phyloP scores from a whole-genome alignment of 2,329 filamentous ascomycete species.

The Boeremia lycopersici region DNA sequence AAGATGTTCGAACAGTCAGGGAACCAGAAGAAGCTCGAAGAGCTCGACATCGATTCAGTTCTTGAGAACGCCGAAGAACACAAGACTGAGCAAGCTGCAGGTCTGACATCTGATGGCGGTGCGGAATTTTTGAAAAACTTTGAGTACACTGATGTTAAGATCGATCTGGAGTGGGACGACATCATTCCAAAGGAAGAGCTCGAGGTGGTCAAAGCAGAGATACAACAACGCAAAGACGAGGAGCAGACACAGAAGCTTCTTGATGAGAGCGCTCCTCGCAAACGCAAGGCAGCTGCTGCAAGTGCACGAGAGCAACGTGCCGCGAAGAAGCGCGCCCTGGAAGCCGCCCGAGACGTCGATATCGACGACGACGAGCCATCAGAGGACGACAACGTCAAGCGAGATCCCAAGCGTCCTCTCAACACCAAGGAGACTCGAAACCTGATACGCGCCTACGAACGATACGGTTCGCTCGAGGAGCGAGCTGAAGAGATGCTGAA shows the following conservation, averaged over 20 bases:
- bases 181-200: conserved; percentile 96
- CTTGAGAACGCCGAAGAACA: conserved; percentile 96
- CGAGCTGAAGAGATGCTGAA: conserved; percentile 84
- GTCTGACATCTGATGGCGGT: conserved; percentile 92
- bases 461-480: conserved; percentile 89
- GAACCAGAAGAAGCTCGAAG: conserved; percentile 95
- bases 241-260: conserved; percentile 81
- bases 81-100: conserved; percentile 92
- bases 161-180: conserved; percentile 95
- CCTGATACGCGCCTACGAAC: conserved; percentile 86
- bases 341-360: conserved; percentile 66
- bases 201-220: conserved; percentile 85
- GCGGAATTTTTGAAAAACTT: conserved; percentile 91
- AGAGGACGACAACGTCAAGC: conserved; percentile 58
- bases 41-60: conserved; percentile 96
- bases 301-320: conserved; percentile 69
- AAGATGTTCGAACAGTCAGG: conserved; percentile 98
- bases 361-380: conserved; percentile 62
- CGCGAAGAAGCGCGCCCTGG: conserved; percentile 71
- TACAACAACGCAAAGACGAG: conserved; percentile 82
- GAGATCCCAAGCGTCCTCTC: conserved; percentile 86
- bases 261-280: conserved; percentile 83
- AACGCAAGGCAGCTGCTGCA: conserved; percentile 66
- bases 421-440: conserved; percentile 93
- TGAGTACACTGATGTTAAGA: conserved; percentile 97